phyloP scores from a whole-genome alignment of 2,329 filamentous ascomycete species.

The Arthroderma sp. region DNA sequence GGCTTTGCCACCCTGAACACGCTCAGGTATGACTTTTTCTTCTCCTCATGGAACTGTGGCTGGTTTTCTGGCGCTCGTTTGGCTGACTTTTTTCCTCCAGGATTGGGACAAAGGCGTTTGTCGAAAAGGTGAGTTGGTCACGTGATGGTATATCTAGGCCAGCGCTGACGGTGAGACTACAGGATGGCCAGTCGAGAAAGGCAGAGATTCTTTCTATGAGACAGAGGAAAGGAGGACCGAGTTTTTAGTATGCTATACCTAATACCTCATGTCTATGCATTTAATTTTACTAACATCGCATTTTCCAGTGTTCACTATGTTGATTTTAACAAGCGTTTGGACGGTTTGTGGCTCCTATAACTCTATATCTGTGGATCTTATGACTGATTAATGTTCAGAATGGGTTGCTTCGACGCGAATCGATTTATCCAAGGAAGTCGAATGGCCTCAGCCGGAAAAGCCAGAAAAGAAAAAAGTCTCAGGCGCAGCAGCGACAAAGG shows the following conservation, averaged over 20 bases:
- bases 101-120: slow-evolving; percentile 54
- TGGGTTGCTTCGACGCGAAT: slow-evolving; percentile 78
- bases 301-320: slow-evolving; percentile 67
- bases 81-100: slow-evolving; percentile 24
- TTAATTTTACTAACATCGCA: slow-evolving; percentile 9
- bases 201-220: slow-evolving; percentile 94
- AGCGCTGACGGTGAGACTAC: not conserved
- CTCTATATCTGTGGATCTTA: not conserved
- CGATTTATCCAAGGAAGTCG: slow-evolving; percentile 78
- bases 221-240: slow-evolving; percentile 73
- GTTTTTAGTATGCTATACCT: slow-evolving; percentile 52
- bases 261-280: no score
- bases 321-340: slow-evolving; percentile 85
- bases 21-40: slow-evolving; percentile 47
- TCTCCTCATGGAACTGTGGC: not conserved
- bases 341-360: slow-evolving; percentile 29
- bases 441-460: slow-evolving; percentile 90
- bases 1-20: slow-evolving; percentile 76
- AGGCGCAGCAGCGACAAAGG: slow-evolving; percentile 39
- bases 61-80: not conserved
- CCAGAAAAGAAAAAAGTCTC: slow-evolving; percentile 72
- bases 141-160: slow-evolving; percentile 9
- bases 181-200: slow-evolving; percentile 73
- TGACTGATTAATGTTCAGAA: slow-evolving; percentile 45
- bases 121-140: slow-evolving; percentile 49